Evolutionary conservation across 176 grass and related monocot genomes (phyloP).

Genomic region (Eleusine indica): DNA sequence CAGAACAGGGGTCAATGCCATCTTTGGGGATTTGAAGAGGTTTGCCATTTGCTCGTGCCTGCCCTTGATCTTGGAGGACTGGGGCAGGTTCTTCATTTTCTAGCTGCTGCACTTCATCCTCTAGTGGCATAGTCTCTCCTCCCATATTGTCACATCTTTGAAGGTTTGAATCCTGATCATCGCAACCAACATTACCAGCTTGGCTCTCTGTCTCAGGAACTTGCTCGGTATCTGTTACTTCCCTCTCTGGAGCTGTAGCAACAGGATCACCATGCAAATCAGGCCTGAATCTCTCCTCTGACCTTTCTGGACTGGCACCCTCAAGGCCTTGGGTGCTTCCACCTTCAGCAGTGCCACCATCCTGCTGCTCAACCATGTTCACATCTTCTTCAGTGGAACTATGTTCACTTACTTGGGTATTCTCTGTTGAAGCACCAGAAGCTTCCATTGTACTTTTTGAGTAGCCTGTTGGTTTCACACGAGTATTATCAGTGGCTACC

Average conservation of each 20-base stretch:
- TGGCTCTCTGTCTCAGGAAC: slow-evolving; percentile 74
- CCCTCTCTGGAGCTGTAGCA: slow-evolving; percentile 51
- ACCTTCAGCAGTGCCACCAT: slow-evolving; percentile 51
- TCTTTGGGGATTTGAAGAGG: slow-evolving; percentile 21
- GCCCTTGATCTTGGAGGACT: slow-evolving; percentile 34
- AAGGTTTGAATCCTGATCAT: slow-evolving; percentile 44
- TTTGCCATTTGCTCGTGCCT: slow-evolving; percentile 30
- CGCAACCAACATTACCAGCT: slow-evolving; percentile 47
- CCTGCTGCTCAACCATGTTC: slow-evolving; percentile 59
- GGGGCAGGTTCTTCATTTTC: slow-evolving; percentile 52
- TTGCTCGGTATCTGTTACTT: slow-evolving; percentile 71
- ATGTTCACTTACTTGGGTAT: slow-evolving; percentile 46
- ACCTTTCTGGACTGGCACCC: slow-evolving; percentile 59
- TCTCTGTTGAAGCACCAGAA: slow-evolving; percentile 60
- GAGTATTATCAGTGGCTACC: slow-evolving; percentile 22
- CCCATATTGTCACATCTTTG: slow-evolving; percentile 65
- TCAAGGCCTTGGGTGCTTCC: slow-evolving; percentile 71
- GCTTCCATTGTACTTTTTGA: slow-evolving; percentile 47
- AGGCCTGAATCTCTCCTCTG: slow-evolving; percentile 39
- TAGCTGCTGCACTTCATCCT: slow-evolving; percentile 65
- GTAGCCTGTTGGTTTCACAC: slow-evolving; percentile 28
- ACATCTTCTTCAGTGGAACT: slow-evolving; percentile 60
- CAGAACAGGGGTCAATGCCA: slow-evolving; percentile 25
- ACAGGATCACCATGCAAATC: slow-evolving; percentile 48
- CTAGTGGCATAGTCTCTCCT: slow-evolving; percentile 83